phyloP scores from a whole-genome alignment of 202 grass and related monocot species.

The Dendrocalamus latiflorus region DNA sequence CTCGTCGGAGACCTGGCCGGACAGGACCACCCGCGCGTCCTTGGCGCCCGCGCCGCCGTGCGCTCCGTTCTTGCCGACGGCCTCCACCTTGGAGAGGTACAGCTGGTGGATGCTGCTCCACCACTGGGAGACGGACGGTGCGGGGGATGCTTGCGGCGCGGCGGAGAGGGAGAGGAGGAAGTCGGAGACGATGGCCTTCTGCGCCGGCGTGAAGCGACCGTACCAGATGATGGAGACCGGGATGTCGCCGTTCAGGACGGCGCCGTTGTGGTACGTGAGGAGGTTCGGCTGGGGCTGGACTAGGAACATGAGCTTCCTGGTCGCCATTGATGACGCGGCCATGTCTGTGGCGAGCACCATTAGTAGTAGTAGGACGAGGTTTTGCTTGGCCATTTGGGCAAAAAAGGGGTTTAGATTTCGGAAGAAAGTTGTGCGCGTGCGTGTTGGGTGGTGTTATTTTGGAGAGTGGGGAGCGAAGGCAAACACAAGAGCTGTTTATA shows the following conservation, averaged over 20 bases:
- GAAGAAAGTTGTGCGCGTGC: background rate
- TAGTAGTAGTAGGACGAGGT: slow-evolving; percentile 1
- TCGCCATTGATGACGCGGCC: background rate
- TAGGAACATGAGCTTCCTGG: slow-evolving; percentile 44
- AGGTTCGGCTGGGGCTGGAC: slow-evolving; percentile 45
- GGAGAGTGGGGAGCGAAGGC: background rate
- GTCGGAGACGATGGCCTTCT: slow-evolving; percentile 63
- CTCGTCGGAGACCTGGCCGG: slow-evolving; percentile 50
- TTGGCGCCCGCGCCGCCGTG: background rate
- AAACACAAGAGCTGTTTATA: background rate
- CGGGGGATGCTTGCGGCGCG: background rate
- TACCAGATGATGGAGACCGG: slow-evolving; percentile 53
- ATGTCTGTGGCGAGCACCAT: slow-evolving; percentile 11
- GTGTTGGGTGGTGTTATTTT: background rate
- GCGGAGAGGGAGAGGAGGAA: slow-evolving; percentile 47
- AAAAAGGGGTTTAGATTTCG: background rate
- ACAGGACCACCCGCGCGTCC: slow-evolving; percentile 24
- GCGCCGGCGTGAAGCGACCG: slow-evolving; percentile 44
- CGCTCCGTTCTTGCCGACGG: background rate
- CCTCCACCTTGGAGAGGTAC: slow-evolving; percentile 36
- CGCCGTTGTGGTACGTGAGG: slow-evolving; percentile 57
- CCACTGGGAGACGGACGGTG: slow-evolving; percentile 50
- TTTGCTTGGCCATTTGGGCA: slow-evolving; percentile 23
- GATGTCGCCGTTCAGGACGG: slow-evolving; percentile 45
- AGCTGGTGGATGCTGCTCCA: slow-evolving; percentile 45